These are phyloP conservation scores for Pyrenophora graminea DNA, from an alignment of 2,329 filamentous ascomycete species.

Conservation along the genomic window DNA sequence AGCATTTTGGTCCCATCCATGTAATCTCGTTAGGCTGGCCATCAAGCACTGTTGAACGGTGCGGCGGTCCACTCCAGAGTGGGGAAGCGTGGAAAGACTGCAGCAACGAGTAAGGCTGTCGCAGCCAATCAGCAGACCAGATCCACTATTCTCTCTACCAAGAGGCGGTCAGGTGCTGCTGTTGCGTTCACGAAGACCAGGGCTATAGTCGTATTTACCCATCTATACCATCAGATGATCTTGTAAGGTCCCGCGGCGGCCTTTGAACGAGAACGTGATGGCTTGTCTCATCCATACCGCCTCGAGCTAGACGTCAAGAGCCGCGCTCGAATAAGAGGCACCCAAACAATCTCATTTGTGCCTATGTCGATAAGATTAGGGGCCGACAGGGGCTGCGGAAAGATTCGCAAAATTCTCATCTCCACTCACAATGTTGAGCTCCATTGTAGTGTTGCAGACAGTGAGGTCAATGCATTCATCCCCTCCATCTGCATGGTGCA, in stretches of 20 bases:
- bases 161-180: slow-evolving; percentile 33
- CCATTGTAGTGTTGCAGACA: neutral
- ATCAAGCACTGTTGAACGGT: slow-evolving; percentile 8
- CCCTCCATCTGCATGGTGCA: neutral
- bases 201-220: slow-evolving; percentile 23
- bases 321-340: slow-evolving; percentile 1
- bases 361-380: slow-evolving; percentile 1
- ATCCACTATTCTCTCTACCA: slow-evolving; percentile 9
- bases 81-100: slow-evolving; percentile 30
- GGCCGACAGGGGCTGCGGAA: neutral
- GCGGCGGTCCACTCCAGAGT: slow-evolving; percentile 11
- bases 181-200: slow-evolving; percentile 25
- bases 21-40: slow-evolving; percentile 5
- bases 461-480: neutral
- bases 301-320: neutral
- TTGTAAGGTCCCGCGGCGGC: slow-evolving; percentile 10
- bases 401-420: neutral
- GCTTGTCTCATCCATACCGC: slow-evolving; percentile 5
- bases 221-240: slow-evolving; percentile 40
- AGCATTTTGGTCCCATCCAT: slow-evolving; percentile 5
- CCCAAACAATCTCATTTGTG: slow-evolving; percentile 3
- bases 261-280: slow-evolving; percentile 16
- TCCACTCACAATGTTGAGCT: slow-evolving; percentile 1
- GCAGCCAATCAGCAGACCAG: slow-evolving; percentile 30
- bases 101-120: slow-evolving; percentile 22